phyloP scores from a whole-genome alignment of 2,329 filamentous ascomycete species.

The Fusarium nelsonii region DNA sequence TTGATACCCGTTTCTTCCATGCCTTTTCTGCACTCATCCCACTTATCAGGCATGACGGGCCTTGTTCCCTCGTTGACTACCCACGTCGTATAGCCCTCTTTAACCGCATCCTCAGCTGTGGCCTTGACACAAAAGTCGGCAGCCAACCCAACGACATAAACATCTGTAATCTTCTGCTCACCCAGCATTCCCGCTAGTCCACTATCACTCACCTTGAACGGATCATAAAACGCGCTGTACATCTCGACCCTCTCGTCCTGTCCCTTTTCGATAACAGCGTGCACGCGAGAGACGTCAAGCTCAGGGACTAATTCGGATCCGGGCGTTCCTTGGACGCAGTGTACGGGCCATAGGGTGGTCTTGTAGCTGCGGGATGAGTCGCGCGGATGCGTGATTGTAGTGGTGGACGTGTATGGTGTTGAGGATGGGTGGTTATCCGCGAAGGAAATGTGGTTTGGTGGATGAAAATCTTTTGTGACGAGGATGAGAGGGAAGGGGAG shows the following conservation, averaged over 20 bases:
- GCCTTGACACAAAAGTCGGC: conserved; percentile 89
- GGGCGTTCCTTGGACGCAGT: conserved; percentile 82
- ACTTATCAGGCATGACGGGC: conserved; percentile 73
- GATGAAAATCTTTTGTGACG: conserved; percentile 95
- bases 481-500: conserved; percentile 80
- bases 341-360: conserved; percentile 86
- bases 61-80: conserved; percentile 83
- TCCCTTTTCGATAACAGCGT: conserved; percentile 82
- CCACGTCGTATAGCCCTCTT: conserved; percentile 80
- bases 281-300: conserved; percentile 70
- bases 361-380: conserved; percentile 72
- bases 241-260: conserved; percentile 82
- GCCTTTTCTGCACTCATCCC: conserved; percentile 66
- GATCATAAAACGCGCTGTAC: conserved; percentile 92
- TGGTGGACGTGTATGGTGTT: conserved; percentile 73
- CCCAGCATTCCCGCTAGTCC: conserved; percentile 71
- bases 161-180: conserved; percentile 74
- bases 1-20: conserved; percentile 70
- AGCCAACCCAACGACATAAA: conserved; percentile 88
- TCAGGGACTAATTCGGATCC: conserved; percentile 82
- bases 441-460: conserved; percentile 86
- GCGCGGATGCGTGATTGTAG: conserved; percentile 74
- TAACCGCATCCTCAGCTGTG: conserved; percentile 82
- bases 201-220: conserved; percentile 75
- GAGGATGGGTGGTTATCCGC: conserved; percentile 80